Evolutionary conservation across 345 rosid genomes (phyloP), one percentile per base, ranked within the genome.

Genomic region (Iberis pinnata): DNA sequence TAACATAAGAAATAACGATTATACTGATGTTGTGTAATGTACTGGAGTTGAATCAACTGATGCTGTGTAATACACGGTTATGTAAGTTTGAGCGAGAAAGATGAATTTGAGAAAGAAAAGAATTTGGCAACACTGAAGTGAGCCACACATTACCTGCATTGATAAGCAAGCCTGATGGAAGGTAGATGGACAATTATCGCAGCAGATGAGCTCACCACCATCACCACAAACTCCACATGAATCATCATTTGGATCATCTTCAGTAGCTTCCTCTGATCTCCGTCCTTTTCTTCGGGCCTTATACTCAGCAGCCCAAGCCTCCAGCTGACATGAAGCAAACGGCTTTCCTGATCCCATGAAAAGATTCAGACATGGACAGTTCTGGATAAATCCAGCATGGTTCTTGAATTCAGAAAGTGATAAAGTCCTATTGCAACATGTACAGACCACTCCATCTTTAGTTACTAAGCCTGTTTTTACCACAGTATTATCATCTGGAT

Each of bases 201-300:
- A 90, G 69, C 98, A 90, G 66, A 90, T 76, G 75, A 90, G 67
- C 70, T 84, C 95, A 22, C 98, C 98, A 14, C 78, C 94, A 60
- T 84, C 86, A 67, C 94, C 98, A 68, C 96, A 90, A 17, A 82
- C 52, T 58, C 96, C 98, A 75, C 98, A 90, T 44, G 94, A 86
- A 75, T 90, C 98, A 58, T 90, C 98, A 70, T 90, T 90, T 65
- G 61, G 78, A 71, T 90, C 98, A 65, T 79, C 76, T 12, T 81
- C 83, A 56, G 70, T 79, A 51, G 52, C 58, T 71, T 72, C 77
- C 59, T 72, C 77, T 13, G 73, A 57, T 58, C 46, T 64, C 35
- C 16, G 70, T 65, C 70, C 67, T 33, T 49, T 78, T 74, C 84
- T 86, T 55, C 92, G 73, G 48, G 69, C 69, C 63, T 77, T 86